Base-by-base conservation (phyloP, 805 yeast species). In the Kluyveromyces starmeri region DNA sequence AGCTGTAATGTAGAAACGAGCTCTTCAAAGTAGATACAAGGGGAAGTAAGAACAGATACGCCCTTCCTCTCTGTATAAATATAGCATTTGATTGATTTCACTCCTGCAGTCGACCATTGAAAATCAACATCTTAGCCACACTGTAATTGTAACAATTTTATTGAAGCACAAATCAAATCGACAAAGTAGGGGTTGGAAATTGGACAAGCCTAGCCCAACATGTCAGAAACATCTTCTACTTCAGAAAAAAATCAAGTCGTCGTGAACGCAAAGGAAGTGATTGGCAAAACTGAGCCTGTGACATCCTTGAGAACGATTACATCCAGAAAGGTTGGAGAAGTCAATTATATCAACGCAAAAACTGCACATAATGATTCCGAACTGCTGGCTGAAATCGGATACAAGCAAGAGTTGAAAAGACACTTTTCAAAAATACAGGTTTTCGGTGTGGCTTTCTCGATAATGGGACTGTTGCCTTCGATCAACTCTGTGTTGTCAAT, bases 371-470 rank as follows among this genome's bases (percentile, higher is more conserved):
- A 47, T 25, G 60, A 51, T 36, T 48, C 50, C 19, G 57, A 52
- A 22, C 27, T 55, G 34, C 40, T 57, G 27, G 59, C 59, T 18
- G 73, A 74, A 43, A 72, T 79, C 37, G 89, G 89, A 9, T 80
- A 80, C 58, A 76, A 76, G 53, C 80, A 77, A 47, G 88, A 80
- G 48, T 60, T 80, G 37, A 66, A 64, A 32, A 70, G 89, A 54
- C 68, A 68, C 19, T 80, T 75, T 50, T 67, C 78, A 6, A 73
- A 78, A 2, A 39, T 73, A 26, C 80, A 78, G 50, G 75, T 77
- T 32, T 78, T 80, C 46, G 84, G 84, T 38, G 73, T 79, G 37
- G 82, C 85, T 1, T 78, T 76, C 48, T 69, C 78, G 13, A 77
- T 80, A 50, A 78, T 80, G 84, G 82, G 84, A 7, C 55, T 79